Evolutionary conservation across 148 eudicot genomes (phyloP), one percentile per base, ranked within the genome.

Genomic region (Polygonum maritimum): DNA sequence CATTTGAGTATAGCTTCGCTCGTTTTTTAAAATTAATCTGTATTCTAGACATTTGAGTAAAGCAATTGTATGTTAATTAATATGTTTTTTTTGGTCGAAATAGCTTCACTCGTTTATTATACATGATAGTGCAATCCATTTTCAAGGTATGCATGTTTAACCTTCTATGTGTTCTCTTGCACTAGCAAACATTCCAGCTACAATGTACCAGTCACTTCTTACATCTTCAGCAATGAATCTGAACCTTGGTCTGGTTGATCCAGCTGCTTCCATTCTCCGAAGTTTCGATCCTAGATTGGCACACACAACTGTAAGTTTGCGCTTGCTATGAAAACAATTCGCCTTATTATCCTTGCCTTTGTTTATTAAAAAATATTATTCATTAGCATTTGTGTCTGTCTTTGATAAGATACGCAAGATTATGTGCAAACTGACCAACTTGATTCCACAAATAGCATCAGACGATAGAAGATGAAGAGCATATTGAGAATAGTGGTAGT

Each of bases 261-360:
- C 95, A 57, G 82, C 96, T 72, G 85, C 92, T 51, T 83, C 97
- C 41, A 71, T 92, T 41, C 77, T 95, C 78, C 92, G 89, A 78
- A 77, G 83, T 73, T 78, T 87, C 63, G 87, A 89, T 75, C 88
- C 97, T 7, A 78, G 90, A 79, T 75, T 89, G 76, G 78, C 86
- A 75, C 94, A 87, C 75, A 79, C 92, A 49, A 75, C 83, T 86
- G 98, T 95, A 89, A 78, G 51, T 71, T 78, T 49, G 41, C 40
- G 41, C 48, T 73, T 62, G 39, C 15, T 11, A 33, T 62, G 69
- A 26, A 15, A 62, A 26, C 14, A 62, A 31, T 62, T 62, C 14
- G 15, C 44, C 0, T 67, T 41, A 67, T 36, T 36, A 36, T 67
- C 41, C 38, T 36, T 36, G 44, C 14, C 14, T 9, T 67, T 35